phyloP scores from a whole-genome alignment of 495 filamentous ascomycete species.

The Annulohypoxylon nitens region DNA sequence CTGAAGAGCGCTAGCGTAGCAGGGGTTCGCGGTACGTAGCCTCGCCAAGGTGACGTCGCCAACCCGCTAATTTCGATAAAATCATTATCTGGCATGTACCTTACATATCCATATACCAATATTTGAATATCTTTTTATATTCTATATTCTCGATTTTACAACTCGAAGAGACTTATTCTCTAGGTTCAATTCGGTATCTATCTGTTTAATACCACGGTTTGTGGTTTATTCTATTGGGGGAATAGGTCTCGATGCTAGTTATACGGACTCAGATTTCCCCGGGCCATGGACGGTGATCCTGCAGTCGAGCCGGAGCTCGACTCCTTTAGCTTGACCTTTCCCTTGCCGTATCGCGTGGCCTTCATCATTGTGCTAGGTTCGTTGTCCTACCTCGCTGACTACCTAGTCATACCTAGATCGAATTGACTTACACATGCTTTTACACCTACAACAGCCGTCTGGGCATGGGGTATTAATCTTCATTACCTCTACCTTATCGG shows the following conservation, averaged over 20 bases:
- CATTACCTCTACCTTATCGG: slow-evolving; percentile 79
- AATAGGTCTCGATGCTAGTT: slow-evolving; percentile 33
- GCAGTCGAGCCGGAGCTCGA: slow-evolving; percentile 85
- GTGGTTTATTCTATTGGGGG: background rate
- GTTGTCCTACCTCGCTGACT: slow-evolving; percentile 40
- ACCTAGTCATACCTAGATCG: background rate
- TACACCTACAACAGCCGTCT: slow-evolving; percentile 71
- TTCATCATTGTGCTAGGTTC: slow-evolving; percentile 83
- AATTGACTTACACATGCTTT: slow-evolving; percentile 21
- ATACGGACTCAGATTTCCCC: slow-evolving; percentile 28
- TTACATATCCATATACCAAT: slow-evolving; percentile 19
- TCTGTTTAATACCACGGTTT: slow-evolving; percentile 2
- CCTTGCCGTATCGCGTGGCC: slow-evolving; percentile 86
- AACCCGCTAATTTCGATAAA: slow-evolving; percentile 18
- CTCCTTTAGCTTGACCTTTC: slow-evolving; percentile 84
- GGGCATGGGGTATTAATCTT: slow-evolving; percentile 91
- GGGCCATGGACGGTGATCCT: slow-evolving; percentile 82
- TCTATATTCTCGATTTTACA: slow-evolving; percentile 6
- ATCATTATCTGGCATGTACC: slow-evolving; percentile 36
- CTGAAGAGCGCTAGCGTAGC: slow-evolving; percentile 20
- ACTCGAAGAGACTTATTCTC: background rate
- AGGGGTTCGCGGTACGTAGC: slow-evolving; percentile 33
- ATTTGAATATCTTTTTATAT: slow-evolving; percentile 5
- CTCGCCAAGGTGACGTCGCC: slow-evolving; percentile 43
- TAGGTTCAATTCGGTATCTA: slow-evolving; percentile 6